phyloP scores from a whole-genome alignment of 83 land plant genomes.

The Picea mariana region DNA sequence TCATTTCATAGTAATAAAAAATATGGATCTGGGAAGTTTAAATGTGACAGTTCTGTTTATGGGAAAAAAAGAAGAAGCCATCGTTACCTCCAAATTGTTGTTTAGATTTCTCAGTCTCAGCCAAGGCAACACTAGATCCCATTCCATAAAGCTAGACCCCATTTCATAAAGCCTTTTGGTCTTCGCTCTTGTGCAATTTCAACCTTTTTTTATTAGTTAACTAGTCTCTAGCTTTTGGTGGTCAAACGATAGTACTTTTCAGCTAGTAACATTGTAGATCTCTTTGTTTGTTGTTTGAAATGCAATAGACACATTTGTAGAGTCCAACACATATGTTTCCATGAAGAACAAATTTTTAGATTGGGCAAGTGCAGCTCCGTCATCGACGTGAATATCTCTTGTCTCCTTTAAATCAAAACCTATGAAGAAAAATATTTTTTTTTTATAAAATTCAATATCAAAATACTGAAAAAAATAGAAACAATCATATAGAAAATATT shows the following conservation, averaged over 20 bases:
- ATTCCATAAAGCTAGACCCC: background rate
- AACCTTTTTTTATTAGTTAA: conserved; percentile 51
- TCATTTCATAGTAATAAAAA: no score
- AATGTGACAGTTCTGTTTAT: no score
- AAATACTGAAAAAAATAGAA: no score
- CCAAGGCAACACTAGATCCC: no score
- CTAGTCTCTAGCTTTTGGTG: conserved; percentile 34
- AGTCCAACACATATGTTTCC: conserved; percentile 75
- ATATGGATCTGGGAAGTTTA: no score
- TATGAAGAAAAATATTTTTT: no score
- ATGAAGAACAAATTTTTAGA: conserved; percentile 67
- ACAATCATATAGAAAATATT: no score
- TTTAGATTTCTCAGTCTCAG: background rate
- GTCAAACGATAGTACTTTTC: conserved; percentile 55
- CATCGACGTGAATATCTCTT: conserved; percentile 55
- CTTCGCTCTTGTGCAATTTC: conserved; percentile 27
- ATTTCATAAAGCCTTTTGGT: background rate
- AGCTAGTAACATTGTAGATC: conserved; percentile 57
- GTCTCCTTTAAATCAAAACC: no score
- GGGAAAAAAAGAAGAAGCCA: no score
- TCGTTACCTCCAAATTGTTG: no score
- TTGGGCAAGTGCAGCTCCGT: conserved; percentile 66
- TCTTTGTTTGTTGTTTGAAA: conserved; percentile 68
- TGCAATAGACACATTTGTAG: conserved; percentile 61
- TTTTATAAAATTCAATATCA: no score